These are phyloP conservation scores for Endothia cerciana DNA, from an alignment of 2,329 filamentous ascomycete species.

Conservation along the genomic window DNA sequence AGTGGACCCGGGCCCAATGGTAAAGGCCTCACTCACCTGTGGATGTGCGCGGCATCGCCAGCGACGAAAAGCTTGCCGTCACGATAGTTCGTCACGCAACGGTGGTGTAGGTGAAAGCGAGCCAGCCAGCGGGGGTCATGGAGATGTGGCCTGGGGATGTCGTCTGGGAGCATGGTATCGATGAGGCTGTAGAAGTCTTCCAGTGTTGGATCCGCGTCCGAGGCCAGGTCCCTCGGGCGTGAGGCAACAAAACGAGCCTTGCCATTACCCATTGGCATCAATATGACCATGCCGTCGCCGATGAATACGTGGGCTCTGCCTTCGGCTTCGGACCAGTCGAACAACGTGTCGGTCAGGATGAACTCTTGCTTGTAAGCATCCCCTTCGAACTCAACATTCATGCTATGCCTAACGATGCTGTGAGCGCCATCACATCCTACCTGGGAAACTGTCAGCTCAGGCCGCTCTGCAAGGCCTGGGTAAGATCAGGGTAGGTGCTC, in stretches of 20 bases:
- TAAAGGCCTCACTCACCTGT: conserved; percentile 37
- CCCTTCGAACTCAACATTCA: conserved; percentile 46
- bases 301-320: conserved; percentile 34
- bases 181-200: conserved; percentile 40
- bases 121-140: conserved; percentile 23
- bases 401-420: conserved; percentile 45
- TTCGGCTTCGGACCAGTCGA: conserved; percentile 28
- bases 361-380: conserved; percentile 48
- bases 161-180: conserved; percentile 35
- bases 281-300: conserved; percentile 40
- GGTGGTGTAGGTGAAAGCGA: conserved; percentile 50
- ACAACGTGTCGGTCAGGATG: conserved; percentile 47
- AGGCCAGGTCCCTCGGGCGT: conserved; percentile 26
- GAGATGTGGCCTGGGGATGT: conserved; percentile 26
- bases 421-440: conserved; percentile 54
- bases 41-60: conserved; percentile 62
- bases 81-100: conserved; percentile 47
- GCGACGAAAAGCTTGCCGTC: conserved; percentile 55
- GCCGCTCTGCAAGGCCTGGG: not conserved
- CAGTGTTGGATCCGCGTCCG: conserved; percentile 34
- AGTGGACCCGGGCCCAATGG: too few species aligned
- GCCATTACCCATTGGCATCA: conserved; percentile 39
- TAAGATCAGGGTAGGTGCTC: not conserved
- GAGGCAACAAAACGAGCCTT: conserved; percentile 33
- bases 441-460: not conserved